phyloP scores from a whole-genome alignment of 1,284 basidiomycete genomes.

The Violaceomyces palustris region DNA sequence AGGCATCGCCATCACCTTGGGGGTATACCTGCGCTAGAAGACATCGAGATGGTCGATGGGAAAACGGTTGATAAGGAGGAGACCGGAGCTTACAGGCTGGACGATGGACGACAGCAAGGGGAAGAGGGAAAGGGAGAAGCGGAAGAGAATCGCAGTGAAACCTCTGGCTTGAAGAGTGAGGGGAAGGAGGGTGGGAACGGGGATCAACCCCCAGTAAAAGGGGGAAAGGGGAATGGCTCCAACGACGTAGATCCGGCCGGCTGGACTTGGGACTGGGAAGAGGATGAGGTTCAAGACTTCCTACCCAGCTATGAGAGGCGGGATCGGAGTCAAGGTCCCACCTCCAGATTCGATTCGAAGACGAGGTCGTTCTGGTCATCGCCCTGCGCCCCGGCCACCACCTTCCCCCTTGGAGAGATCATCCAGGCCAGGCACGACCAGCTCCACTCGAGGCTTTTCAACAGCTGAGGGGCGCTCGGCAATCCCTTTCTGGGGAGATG shows the following conservation, averaged over 20 bases:
- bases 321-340: slow-evolving; percentile 16
- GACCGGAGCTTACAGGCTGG: no score
- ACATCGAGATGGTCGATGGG: background rate
- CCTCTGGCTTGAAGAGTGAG: no score
- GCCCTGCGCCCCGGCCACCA: slow-evolving; percentile 65
- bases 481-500: no score
- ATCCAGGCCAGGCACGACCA: slow-evolving; percentile 82
- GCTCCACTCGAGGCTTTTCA: slow-evolving; percentile 93
- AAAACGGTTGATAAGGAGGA: no score
- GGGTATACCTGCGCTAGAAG: background rate
- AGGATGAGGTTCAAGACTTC: slow-evolving; percentile 34
- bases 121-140: no score
- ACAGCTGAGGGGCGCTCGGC: no score
- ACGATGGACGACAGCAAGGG: no score
- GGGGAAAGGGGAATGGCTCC: no score
- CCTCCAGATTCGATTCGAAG: no score
- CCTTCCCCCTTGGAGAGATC: slow-evolving; percentile 95
- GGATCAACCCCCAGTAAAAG: no score
- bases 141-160: no score
- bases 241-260: slow-evolving; percentile 18
- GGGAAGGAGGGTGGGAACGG: no score
- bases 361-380: slow-evolving; percentile 13
- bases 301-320: background rate
- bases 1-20: background rate
- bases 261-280: slow-evolving; percentile 49